A percentile compares a stretch with the other conserved stretches of the same genome.
Conservation (phyloP, 2,329 filamentous ascomycete genomes). For the Penicillium fuscoglaucum region DNA sequence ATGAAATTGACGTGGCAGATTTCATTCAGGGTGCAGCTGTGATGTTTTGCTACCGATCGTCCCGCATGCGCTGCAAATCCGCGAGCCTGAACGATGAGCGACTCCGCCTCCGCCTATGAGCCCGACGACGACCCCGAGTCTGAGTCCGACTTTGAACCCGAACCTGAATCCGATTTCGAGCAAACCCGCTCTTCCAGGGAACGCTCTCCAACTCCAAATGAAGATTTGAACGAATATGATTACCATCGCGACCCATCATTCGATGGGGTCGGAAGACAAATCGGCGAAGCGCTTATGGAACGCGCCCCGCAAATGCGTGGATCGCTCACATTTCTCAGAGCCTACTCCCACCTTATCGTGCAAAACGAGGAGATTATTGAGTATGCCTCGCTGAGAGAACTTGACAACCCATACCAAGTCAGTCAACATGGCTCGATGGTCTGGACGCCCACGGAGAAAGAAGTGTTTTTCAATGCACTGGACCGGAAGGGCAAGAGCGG, state of each 20-base stretch:
- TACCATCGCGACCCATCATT: neutral
- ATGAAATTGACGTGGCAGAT: conserved; percentile 4
- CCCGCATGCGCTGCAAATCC: conserved; percentile 27
- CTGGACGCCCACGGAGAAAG: conserved; percentile 74
- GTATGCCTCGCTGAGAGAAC: conserved; percentile 8
- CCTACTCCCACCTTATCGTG: conserved; percentile 56
- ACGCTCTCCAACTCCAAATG: conserved; percentile 9
- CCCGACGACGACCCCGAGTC: conserved; percentile 33
- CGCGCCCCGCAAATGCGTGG: conserved; percentile 28
- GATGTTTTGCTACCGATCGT: conserved; percentile 26
- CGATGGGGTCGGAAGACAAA: neutral
- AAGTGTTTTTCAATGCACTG: conserved; percentile 65
- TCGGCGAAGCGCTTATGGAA: conserved; percentile 6
- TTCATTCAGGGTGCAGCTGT: conserved; percentile 19
- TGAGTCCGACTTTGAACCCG: conserved; percentile 21
- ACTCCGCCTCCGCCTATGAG: conserved; percentile 30
- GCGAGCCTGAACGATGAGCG: conserved; percentile 46
- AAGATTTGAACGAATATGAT: neutral
- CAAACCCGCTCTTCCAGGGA: conserved; percentile 5
- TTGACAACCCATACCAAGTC: conserved; percentile 31
- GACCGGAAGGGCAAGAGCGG: conserved; percentile 64
- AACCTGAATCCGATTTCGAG: conserved; percentile 24
- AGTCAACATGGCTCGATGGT: conserved; percentile 67
- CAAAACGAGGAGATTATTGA: conserved; percentile 51
- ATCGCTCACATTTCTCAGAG: conserved; percentile 47